Conservation (phyloP, 176 grass and related monocot genomes). For the Eremochloa ophiuroides region DNA sequence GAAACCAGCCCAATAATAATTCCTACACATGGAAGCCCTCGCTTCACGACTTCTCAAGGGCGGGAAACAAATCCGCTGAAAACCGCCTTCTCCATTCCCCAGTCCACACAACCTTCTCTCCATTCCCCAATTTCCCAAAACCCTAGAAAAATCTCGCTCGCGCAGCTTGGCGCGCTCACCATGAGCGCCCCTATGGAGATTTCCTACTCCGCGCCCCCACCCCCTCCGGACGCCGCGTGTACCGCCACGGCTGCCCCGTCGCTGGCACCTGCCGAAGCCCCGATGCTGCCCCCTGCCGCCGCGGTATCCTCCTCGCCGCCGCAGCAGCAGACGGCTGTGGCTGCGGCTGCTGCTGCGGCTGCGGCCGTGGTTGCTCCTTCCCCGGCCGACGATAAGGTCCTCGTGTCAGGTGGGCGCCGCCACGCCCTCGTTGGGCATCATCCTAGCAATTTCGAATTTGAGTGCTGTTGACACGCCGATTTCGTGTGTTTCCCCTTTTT, state of each 20-base stretch:
- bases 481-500: not conserved
- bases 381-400: constrained; percentile 60
- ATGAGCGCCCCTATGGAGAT: constrained; percentile 90
- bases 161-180: constrained; percentile 5
- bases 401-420: constrained; percentile 57
- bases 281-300: not conserved
- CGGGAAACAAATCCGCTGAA: constrained; percentile 32
- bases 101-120: not conserved
- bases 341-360: not conserved
- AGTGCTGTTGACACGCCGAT: constrained; percentile 4
- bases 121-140: not conserved
- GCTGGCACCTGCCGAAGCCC: not conserved
- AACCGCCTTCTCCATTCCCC: not conserved
- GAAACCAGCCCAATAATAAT: not conserved
- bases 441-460: not conserved
- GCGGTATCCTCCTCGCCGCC: constrained; percentile 33
- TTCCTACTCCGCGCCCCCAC: constrained; percentile 28
- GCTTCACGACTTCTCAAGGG: not conserved
- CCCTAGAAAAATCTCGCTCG: constrained; percentile 21
- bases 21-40: not conserved
- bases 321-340: not conserved
- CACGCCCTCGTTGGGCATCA: not conserved
- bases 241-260: not conserved
- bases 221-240: not conserved
- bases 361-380: not conserved